Evolutionary conservation across 352 stramenopile species (phyloP).

Genomic region (Phytophthora tentaculata): DNA sequence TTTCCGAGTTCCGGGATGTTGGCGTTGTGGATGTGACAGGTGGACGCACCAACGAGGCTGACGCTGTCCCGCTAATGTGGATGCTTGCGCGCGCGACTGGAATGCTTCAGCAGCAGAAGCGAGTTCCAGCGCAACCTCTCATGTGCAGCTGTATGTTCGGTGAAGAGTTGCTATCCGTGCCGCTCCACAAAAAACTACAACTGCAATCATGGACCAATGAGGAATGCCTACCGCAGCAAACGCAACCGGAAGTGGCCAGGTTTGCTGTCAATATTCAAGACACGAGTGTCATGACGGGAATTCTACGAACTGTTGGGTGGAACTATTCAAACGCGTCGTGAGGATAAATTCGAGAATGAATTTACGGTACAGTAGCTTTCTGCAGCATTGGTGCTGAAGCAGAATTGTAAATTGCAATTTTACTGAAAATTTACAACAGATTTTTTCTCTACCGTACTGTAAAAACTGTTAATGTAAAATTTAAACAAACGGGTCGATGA

Average conservation of each 20-base stretch:
- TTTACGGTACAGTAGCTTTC: background rate
- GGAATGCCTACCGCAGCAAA: constrained; percentile 5
- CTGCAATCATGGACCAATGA: constrained; percentile 9
- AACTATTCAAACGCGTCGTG: constrained; percentile 5
- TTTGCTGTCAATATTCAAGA: constrained; percentile 8
- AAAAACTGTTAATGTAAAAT: background rate
- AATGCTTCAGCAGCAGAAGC: constrained; percentile 16
- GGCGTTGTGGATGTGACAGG: constrained; percentile 10
- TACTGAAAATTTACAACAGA: too few species aligned
- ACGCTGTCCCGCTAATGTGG: constrained; percentile 5
- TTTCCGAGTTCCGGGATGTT: constrained; percentile 8
- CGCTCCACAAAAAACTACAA: background rate
- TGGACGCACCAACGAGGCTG: background rate
- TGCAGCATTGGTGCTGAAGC: background rate
- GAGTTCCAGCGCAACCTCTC: constrained; percentile 7
- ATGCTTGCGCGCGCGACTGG: constrained; percentile 8
- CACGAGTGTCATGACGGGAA: constrained; percentile 4
- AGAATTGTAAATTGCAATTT: too few species aligned
- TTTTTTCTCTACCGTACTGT: background rate
- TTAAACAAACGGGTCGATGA: too few species aligned
- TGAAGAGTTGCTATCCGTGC: background rate
- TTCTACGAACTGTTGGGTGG: constrained; percentile 12
- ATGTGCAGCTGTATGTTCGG: constrained; percentile 10
- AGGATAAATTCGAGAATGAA: constrained; percentile 5
- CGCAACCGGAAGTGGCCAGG: constrained; percentile 5